Conservation (phyloP, 108 stramenopile species). For the Thalassiosira profunda region DNA sequence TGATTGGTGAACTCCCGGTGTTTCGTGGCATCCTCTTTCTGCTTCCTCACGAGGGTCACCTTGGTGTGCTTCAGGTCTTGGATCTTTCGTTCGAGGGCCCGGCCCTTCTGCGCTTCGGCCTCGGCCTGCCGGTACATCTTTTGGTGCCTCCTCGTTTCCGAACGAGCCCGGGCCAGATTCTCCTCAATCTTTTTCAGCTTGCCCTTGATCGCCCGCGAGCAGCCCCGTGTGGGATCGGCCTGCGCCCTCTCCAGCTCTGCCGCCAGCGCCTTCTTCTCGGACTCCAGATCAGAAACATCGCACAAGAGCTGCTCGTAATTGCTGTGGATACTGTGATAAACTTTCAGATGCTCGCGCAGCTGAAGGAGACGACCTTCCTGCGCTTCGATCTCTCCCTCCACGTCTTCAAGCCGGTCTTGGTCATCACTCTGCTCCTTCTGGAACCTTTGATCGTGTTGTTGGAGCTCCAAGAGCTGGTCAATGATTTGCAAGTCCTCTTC, state of each 20-base stretch:
- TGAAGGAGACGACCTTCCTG: constrained; percentile 76
- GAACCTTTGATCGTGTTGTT: constrained; percentile 82
- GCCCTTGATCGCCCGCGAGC: constrained; percentile 72
- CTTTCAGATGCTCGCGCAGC: constrained; percentile 75
- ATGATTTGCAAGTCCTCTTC: constrained; percentile 90
- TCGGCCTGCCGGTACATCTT: constrained; percentile 81
- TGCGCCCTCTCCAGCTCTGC: constrained; percentile 69
- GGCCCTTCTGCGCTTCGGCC: constrained; percentile 72
- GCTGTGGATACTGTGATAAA: constrained; percentile 82
- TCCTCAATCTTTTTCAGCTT: constrained; percentile 79
- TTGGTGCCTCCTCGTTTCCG: constrained; percentile 75
- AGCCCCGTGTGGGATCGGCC: constrained; percentile 76
- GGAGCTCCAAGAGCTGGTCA: constrained; percentile 82
- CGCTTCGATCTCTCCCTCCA: constrained; percentile 78
- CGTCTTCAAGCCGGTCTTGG: constrained; percentile 64
- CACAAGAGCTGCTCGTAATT: constrained; percentile 83
- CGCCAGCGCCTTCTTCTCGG: constrained; percentile 74
- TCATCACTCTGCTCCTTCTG: constrained; percentile 50
- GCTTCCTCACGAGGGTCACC: constrained; percentile 75
- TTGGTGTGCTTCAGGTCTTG: constrained; percentile 76
- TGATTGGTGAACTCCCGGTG: constrained; percentile 73
- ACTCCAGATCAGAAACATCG: constrained; percentile 78
- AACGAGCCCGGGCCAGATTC: constrained; percentile 66
- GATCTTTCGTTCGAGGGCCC: constrained; percentile 79
- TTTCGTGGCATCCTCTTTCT: constrained; percentile 65